Conservation (phyloP, 768 basidiomycete species). For the Boletus edulis region DNA sequence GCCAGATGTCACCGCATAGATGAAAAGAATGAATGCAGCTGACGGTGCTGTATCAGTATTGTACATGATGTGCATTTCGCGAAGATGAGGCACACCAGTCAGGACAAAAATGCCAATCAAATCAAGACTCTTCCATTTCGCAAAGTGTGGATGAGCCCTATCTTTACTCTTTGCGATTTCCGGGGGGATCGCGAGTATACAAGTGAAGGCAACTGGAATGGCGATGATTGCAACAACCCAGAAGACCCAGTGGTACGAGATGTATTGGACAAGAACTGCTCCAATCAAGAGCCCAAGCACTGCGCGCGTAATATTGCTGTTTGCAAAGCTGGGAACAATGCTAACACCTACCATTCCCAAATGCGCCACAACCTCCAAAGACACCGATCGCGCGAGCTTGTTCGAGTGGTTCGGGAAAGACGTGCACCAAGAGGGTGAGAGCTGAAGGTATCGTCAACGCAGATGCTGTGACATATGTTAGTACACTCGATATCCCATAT, state of each 20-base stretch:
- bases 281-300: constrained; percentile 43
- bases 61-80: neutral
- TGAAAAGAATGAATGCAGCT: constrained; percentile 39
- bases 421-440: constrained; percentile 45
- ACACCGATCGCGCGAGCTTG: constrained; percentile 48
- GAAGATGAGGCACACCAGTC: constrained; percentile 26
- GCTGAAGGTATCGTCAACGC: constrained; percentile 52
- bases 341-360: constrained; percentile 39
- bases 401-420: constrained; percentile 45
- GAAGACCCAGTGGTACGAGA: constrained; percentile 51
- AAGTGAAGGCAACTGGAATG: constrained; percentile 30
- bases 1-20: constrained; percentile 45
- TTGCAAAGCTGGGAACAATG: neutral
- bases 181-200: constrained; percentile 35
- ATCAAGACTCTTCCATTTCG: constrained; percentile 35
- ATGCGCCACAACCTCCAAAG: constrained; percentile 44
- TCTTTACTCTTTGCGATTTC: constrained; percentile 5
- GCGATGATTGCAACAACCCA: constrained; percentile 43
- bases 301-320: constrained; percentile 8
- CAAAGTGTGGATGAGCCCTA: neutral
- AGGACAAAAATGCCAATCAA: constrained; percentile 39
- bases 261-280: constrained; percentile 38
- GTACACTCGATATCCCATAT: neutral
- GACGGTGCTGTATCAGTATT: neutral
- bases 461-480: constrained; percentile 34